phyloP scores from a whole-genome alignment of 768 basidiomycete genomes.

The Calocera viscosa region DNA sequence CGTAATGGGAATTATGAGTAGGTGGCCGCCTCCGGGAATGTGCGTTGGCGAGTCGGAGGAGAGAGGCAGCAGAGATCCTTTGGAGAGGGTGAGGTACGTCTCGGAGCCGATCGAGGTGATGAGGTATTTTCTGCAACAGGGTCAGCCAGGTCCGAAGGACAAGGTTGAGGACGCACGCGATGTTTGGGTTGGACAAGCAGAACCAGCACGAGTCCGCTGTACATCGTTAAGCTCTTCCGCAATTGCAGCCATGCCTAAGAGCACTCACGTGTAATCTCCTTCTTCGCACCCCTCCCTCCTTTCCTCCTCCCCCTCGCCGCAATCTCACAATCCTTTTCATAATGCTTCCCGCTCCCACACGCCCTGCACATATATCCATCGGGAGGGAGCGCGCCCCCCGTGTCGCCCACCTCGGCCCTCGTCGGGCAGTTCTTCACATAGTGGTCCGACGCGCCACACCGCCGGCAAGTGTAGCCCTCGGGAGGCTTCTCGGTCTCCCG shows the following conservation, averaged over 20 bases:
- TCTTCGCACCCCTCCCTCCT: constrained; percentile 34
- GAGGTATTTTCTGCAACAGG: constrained; percentile 64
- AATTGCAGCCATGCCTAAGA: neutral
- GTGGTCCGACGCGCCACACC: constrained; percentile 71
- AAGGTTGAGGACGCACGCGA: constrained; percentile 46
- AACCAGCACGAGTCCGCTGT: constrained; percentile 95
- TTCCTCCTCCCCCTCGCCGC: constrained; percentile 39
- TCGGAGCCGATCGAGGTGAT: constrained; percentile 89
- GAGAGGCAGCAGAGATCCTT: constrained; percentile 86
- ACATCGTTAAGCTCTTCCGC: neutral
- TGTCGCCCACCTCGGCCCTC: constrained; percentile 62
- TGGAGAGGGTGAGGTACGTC: constrained; percentile 91
- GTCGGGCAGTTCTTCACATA: constrained; percentile 83
- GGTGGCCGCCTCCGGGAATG: constrained; percentile 92
- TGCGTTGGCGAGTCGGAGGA: constrained; percentile 34
- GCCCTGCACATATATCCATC: constrained; percentile 84
- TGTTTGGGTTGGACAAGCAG: constrained; percentile 85
- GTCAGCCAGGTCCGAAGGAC: neutral
- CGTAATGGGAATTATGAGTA: constrained; percentile 83
- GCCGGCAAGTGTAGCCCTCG: constrained; percentile 76
- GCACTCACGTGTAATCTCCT: constrained; percentile 64
- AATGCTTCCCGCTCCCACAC: constrained; percentile 78
- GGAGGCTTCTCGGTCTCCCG: constrained; percentile 55
- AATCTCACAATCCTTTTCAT: constrained; percentile 73
- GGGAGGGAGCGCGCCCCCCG: constrained; percentile 68